These are phyloP conservation scores for Eimeria brunetti DNA, from an alignment of 169 alveolate species.

Conservation along the genomic window DNA sequence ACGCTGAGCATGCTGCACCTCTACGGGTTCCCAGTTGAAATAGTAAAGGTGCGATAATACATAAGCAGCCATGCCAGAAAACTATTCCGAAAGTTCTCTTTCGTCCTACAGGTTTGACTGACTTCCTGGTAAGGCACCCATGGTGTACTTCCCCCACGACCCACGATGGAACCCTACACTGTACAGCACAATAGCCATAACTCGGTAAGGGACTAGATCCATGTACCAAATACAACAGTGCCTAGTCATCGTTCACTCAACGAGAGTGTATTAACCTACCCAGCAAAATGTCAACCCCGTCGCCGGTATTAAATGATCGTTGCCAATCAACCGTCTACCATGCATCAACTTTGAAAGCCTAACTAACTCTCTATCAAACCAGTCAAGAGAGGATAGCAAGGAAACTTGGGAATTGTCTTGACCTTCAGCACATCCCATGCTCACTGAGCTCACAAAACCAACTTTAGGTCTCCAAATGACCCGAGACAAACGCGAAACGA, in stretches of 20 bases:
- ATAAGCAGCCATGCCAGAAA: neutral
- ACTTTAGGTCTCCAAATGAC: neutral
- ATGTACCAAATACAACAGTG: neutral
- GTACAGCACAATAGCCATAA: too few species aligned
- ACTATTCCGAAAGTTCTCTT: too few species aligned
- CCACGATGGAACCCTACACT: too few species aligned
- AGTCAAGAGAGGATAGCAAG: neutral
- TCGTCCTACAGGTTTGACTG: neutral
- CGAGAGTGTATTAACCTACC: neutral
- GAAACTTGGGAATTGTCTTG: neutral
- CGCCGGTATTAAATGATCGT: neutral
- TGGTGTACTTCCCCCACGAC: too few species aligned
- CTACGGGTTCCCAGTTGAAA: neutral
- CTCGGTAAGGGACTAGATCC: too few species aligned
- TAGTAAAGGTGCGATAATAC: neutral
- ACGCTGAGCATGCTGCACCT: neutral
- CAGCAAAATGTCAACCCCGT: neutral
- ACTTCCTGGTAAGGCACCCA: neutral
- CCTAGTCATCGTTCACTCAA: neutral
- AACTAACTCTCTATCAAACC: neutral
- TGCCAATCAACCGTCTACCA: neutral
- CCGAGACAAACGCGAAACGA: neutral
- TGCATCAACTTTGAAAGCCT: neutral
- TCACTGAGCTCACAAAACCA: neutral
- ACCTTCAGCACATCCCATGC: too few species aligned